These are phyloP conservation scores for Fusarium zealandicum DNA, from an alignment of 2,329 filamentous ascomycete genomes.

Conservation along the genomic window DNA sequence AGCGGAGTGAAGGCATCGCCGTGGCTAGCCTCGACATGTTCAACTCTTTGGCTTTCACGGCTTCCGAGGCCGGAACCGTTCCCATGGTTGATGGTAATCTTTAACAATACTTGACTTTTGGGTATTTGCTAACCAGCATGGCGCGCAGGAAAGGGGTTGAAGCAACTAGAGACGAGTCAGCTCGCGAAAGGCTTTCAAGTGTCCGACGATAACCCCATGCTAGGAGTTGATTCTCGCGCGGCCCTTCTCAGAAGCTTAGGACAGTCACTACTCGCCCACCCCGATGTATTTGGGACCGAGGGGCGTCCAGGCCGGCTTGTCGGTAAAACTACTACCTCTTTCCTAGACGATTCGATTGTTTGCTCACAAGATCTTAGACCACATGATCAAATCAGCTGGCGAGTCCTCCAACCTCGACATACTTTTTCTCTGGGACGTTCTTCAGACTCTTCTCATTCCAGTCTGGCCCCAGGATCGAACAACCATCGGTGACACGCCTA, in stretches of 20 bases:
- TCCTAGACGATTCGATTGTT: background rate
- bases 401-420: constrained; percentile 47
- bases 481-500: constrained; percentile 49
- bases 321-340: constrained; percentile 44
- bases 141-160: constrained; percentile 44
- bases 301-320: constrained; percentile 58
- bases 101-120: accelerated
- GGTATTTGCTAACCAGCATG: background rate
- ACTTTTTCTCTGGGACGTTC: constrained; percentile 50
- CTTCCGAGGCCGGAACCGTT: constrained; percentile 9
- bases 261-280: constrained; percentile 47
- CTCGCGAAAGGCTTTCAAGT: constrained; percentile 55
- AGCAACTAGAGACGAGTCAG: constrained; percentile 42
- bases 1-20: constrained; percentile 59
- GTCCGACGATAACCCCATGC: constrained; percentile 52
- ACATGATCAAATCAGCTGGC: constrained; percentile 44
- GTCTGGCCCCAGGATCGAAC: constrained; percentile 63
- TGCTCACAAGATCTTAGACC: constrained; percentile 44
- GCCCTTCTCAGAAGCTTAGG: constrained; percentile 53
- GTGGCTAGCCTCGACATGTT: constrained; percentile 61
- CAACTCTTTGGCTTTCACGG: constrained; percentile 48
- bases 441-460: constrained; percentile 56
- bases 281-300: constrained; percentile 50
- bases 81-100: constrained; percentile 48
- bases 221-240: constrained; percentile 54